Conservation (phyloP, 1,284 basidiomycete species). For the Phellopilus nigrolimitatus region DNA sequence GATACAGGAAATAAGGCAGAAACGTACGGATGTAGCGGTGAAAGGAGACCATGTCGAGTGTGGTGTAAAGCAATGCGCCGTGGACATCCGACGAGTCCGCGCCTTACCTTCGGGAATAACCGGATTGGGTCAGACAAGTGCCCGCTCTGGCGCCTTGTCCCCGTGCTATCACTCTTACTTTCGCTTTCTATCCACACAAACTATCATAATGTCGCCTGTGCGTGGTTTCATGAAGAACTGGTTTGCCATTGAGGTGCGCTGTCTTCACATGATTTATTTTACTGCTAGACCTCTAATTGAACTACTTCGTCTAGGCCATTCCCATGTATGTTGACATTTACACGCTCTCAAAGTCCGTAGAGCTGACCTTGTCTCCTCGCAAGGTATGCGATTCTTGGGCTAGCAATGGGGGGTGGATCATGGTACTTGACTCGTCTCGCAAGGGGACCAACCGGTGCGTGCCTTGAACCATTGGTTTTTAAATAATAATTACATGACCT, state of each 20-base stretch:
- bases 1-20: conserved; percentile 30
- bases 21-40: conserved; percentile 59
- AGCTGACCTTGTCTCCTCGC: conserved; percentile 7
- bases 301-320: conserved; percentile 56
- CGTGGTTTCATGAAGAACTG: conserved; percentile 61
- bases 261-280: background rate
- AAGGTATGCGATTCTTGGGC: conserved; percentile 69
- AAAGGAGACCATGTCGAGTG: conserved; percentile 59
- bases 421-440: conserved; percentile 75
- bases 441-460: conserved; percentile 60
- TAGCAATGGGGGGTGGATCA: conserved; percentile 56
- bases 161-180: background rate
- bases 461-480: background rate
- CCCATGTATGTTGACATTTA: conserved; percentile 56
- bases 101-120: conserved; percentile 8
- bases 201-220: conserved; percentile 6
- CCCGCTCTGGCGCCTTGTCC: background rate
- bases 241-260: conserved; percentile 74
- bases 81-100: background rate
- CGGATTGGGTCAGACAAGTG: background rate
- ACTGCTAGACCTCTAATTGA: conserved; percentile 2
- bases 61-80: background rate
- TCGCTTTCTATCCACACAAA: background rate
- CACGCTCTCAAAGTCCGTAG: conserved; percentile 12
- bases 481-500: background rate